Evolutionary conservation across 2,329 filamentous ascomycete species (phyloP).

Genomic region (Huntiella bhutanensis): DNA sequence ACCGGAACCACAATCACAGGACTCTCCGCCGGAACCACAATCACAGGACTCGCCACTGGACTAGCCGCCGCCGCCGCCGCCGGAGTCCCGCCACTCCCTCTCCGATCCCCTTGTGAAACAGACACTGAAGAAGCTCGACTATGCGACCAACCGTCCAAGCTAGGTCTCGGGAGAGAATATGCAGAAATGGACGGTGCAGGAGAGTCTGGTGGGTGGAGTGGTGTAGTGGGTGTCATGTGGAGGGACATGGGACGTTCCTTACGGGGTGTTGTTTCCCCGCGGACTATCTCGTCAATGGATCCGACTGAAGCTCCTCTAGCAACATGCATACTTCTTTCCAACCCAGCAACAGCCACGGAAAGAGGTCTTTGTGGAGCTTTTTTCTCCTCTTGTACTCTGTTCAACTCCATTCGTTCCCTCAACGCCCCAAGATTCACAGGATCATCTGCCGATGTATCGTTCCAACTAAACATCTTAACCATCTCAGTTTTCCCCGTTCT

Average conservation of each 20-base stretch:
- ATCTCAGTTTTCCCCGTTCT: conserved; percentile 30
- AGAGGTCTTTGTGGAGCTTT: conserved; percentile 2
- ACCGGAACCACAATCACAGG: too few species aligned
- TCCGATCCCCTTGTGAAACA: too few species aligned
- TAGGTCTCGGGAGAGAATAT: too few species aligned
- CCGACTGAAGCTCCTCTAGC: conserved; percentile 1
- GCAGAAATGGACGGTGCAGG: background rate
- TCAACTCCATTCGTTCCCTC: conserved; percentile 9
- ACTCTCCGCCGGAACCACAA: too few species aligned
- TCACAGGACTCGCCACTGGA: too few species aligned
- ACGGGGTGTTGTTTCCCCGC: background rate
- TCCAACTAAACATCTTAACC: conserved; percentile 14
- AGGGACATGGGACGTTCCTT: background rate
- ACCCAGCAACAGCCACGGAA: background rate
- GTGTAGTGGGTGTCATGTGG: background rate
- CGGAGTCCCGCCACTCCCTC: too few species aligned
- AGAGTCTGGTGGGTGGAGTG: background rate
- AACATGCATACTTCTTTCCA: conserved; percentile 11
- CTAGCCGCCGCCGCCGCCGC: too few species aligned
- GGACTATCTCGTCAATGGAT: background rate
- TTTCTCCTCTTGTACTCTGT: conserved; percentile 21
- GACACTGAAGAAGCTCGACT: too few species aligned
- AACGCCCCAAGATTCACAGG: conserved; percentile 12
- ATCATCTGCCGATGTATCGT: conserved; percentile 11
- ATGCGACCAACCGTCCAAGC: too few species aligned